These are phyloP conservation scores for Medicago arabica DNA, from an alignment of 306 rosid genomes.

Conservation along the genomic window DNA sequence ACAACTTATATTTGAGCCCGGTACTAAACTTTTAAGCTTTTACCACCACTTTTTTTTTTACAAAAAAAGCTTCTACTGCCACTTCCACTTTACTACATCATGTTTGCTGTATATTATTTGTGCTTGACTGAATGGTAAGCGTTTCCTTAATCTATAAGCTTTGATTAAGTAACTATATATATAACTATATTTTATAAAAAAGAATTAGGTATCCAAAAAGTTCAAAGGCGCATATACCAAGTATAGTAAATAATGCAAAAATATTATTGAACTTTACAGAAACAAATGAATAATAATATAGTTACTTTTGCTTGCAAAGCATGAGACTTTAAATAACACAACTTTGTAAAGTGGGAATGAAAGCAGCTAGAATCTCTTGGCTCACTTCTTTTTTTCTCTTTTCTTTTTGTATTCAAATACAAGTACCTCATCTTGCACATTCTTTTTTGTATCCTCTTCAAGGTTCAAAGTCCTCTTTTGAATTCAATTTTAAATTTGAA, in stretches of 20 bases:
- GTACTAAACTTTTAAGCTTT: background rate
- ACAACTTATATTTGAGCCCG: background rate
- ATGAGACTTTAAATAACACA: conserved; percentile 42
- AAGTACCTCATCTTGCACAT: conserved; percentile 15
- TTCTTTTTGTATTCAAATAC: conserved; percentile 32
- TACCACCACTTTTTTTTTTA: background rate
- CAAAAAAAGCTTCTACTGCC: background rate
- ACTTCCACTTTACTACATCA: conserved; percentile 26
- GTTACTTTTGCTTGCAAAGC: conserved; percentile 30
- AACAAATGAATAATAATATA: conserved; percentile 42
- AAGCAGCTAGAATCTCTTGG: conserved; percentile 47
- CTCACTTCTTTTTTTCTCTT: background rate
- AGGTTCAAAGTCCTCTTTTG: conserved; percentile 39
- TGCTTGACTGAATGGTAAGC: background rate
- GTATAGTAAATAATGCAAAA: conserved; percentile 28
- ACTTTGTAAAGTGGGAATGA: conserved; percentile 49
- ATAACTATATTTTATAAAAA: background rate
- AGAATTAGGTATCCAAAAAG: conserved; percentile 20
- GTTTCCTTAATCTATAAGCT: conserved; percentile 45
- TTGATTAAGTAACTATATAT: conserved; percentile 4
- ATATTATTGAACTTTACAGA: conserved; percentile 36
- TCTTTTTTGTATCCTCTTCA: conserved; percentile 31
- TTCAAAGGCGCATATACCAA: conserved; percentile 33
- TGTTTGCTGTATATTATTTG: background rate
- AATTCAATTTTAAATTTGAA: conserved; percentile 36